Evolutionary conservation across 2,329 filamentous ascomycete genomes (phyloP).

Genomic region (Colletotrichum liaoningense): DNA sequence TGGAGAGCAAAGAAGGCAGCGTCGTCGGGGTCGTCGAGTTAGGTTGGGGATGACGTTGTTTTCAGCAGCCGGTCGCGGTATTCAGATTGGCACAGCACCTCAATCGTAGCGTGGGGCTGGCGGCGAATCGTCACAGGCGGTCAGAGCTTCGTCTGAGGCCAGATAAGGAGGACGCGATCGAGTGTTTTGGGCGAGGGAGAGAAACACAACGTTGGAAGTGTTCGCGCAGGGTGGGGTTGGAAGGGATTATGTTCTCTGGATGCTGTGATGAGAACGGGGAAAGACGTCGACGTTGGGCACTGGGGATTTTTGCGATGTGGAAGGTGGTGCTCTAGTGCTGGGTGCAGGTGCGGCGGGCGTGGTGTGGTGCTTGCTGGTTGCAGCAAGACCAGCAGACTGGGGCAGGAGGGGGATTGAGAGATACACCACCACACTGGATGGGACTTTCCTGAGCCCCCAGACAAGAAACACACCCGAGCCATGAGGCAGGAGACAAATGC

Average conservation of each 20-base stretch:
- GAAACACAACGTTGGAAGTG: background rate
- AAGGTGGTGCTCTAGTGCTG: conserved; percentile 22
- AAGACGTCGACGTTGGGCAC: conserved; percentile 23
- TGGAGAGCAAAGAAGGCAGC: conserved; percentile 23
- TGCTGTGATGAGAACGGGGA: conserved; percentile 22
- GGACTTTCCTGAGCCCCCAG: background rate
- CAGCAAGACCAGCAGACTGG: conserved; percentile 13
- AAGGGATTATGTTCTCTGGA: conserved; percentile 27
- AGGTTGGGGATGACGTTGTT: conserved; percentile 33
- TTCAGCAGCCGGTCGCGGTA: conserved; percentile 33
- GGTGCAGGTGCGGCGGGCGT: conserved; percentile 4
- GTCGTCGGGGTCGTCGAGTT: conserved; percentile 21
- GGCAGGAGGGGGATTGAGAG: background rate
- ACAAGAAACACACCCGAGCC: background rate
- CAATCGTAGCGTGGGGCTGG: conserved; percentile 35
- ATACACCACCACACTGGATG: background rate
- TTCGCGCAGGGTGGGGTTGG: conserved; percentile 25
- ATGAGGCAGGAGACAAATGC: conserved; percentile 19
- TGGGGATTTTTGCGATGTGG: conserved; percentile 33
- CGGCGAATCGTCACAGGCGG: conserved; percentile 34
- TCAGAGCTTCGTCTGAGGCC: conserved; percentile 35
- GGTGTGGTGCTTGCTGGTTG: conserved; percentile 21
- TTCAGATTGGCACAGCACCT: conserved; percentile 35
- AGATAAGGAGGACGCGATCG: conserved; percentile 17
- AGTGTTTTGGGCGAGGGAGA: conserved; percentile 15